Conservation (phyloP, 2,329 filamentous ascomycete genomes). For the Fusarium longipes region DNA sequence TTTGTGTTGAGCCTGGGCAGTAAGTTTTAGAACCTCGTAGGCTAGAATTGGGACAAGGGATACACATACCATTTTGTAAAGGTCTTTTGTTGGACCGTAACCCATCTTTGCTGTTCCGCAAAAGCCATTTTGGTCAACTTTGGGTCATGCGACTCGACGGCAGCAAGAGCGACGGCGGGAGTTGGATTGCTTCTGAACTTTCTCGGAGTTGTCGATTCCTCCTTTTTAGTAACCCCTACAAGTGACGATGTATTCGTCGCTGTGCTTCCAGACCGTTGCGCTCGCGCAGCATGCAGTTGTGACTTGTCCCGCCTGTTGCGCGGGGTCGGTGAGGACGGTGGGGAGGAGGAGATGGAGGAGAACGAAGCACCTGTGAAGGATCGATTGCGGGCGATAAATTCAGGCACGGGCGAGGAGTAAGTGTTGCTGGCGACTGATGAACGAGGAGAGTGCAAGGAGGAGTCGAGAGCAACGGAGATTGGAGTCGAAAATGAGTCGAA, state of each 20-base stretch:
- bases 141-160: constrained; percentile 62
- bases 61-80: constrained; percentile 94
- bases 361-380: constrained; percentile 39
- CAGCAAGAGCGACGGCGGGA: constrained; percentile 57
- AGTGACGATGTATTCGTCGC: constrained; percentile 41
- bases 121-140: constrained; percentile 70
- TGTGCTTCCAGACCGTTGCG: constrained; percentile 58
- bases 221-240: constrained; percentile 36
- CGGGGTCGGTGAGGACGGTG: constrained; percentile 47
- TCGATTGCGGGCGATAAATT: constrained; percentile 32
- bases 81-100: constrained; percentile 94
- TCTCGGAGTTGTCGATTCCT: constrained; percentile 39
- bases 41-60: not conserved
- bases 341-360: constrained; percentile 36
- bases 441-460: constrained; percentile 21
- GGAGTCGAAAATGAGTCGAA: constrained; percentile 40
- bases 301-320: constrained; percentile 60
- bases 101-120: constrained; percentile 74
- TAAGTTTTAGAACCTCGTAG: constrained; percentile 1
- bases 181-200: constrained; percentile 51
- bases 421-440: constrained; percentile 9
- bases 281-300: constrained; percentile 62
- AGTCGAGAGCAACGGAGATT: constrained; percentile 35
- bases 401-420: constrained; percentile 35
- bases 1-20: constrained; percentile 90